phyloP scores from a whole-genome alignment of 2,329 filamentous ascomycete species.

The Fusarium keratoplasticum region DNA sequence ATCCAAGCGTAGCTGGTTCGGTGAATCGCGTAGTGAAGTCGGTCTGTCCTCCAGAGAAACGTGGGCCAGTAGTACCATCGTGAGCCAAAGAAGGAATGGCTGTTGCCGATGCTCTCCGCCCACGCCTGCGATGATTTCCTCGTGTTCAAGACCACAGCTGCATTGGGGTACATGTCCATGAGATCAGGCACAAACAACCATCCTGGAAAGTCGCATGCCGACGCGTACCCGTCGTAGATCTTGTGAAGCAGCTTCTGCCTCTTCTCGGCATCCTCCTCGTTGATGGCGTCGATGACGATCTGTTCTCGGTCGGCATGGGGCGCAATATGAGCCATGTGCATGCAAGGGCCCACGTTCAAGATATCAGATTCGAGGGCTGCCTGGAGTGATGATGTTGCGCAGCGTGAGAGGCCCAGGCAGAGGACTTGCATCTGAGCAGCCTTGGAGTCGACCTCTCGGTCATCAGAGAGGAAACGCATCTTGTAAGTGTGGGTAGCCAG shows the following conservation, averaged over 20 bases:
- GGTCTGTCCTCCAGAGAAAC: slow-evolving; percentile 41
- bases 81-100: slow-evolving; percentile 42
- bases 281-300: slow-evolving; percentile 43
- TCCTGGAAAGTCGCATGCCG: slow-evolving; percentile 45
- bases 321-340: slow-evolving; percentile 47
- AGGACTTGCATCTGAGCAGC: slow-evolving; percentile 40
- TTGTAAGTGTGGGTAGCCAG: not conserved
- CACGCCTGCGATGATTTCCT: slow-evolving; percentile 38
- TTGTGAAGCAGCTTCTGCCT: slow-evolving; percentile 45
- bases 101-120: slow-evolving; percentile 38
- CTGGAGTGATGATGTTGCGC: slow-evolving; percentile 50
- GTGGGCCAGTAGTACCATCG: slow-evolving; percentile 37
- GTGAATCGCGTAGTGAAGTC: slow-evolving; percentile 40
- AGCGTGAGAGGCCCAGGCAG: slow-evolving; percentile 46
- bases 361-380: slow-evolving; percentile 45
- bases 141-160: slow-evolving; percentile 47
- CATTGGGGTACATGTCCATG: slow-evolving; percentile 53
- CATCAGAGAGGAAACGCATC: slow-evolving; percentile 37
- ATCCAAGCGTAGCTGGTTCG: not conserved
- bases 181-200: slow-evolving; percentile 48
- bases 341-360: slow-evolving; percentile 43
- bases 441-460: slow-evolving; percentile 24
- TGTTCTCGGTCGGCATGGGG: slow-evolving; percentile 38
- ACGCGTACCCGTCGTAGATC: slow-evolving; percentile 46
- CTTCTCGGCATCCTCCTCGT: slow-evolving; percentile 39